Base-by-base conservation (phyloP, 1,284 basidiomycete genomes). In the Pseudozyma sp. region DNA sequence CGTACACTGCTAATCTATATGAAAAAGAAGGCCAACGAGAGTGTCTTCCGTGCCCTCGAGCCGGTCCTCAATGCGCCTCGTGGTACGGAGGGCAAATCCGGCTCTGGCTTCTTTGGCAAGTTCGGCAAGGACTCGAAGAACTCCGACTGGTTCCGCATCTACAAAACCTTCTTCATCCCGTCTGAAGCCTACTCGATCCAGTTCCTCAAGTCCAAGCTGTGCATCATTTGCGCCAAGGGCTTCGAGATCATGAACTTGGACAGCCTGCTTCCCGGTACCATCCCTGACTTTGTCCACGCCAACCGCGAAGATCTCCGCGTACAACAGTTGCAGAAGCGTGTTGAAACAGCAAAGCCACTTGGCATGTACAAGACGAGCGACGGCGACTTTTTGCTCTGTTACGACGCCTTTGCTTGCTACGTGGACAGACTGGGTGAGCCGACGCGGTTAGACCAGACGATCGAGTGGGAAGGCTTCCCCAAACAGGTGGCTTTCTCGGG, bases 1-100 rank as follows among this genome's bases (percentile, higher is more conserved):
- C 89, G 94, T 13, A 96, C 94, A 0, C 87, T 97, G 19, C 92
- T 99, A 9, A 91, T 97, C 59, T 97, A 95, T 86, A 95, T 95
- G 91, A 96, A 95, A 87, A 95, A 92, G 87, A 93, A 94, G 64
- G 93, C 95, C 18, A 86, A 79, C 90, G 93, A 97, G 77, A 94
- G 93, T 62, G 91, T 96, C 45, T 97, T 99, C 88, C 91, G 93
- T 59, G 93, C 95, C 1, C 88, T 98, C 14, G 96, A 98, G 82
- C 95, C 95, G 1, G 92, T 97, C 9, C 88, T 92, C 7, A 93
- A 91, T 77, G 92, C 92, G 79, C 93, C 93, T 42, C 51, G 59
- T 70, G 90, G 92, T 48, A 92, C 94, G 81, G 88, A 89, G 52
- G 87, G 89, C 45, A 92, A 73, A 25, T 60, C 89, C 66, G 89